These are phyloP conservation scores for Prunus mume DNA, from an alignment of 306 rosid species.

Conservation along the genomic window DNA sequence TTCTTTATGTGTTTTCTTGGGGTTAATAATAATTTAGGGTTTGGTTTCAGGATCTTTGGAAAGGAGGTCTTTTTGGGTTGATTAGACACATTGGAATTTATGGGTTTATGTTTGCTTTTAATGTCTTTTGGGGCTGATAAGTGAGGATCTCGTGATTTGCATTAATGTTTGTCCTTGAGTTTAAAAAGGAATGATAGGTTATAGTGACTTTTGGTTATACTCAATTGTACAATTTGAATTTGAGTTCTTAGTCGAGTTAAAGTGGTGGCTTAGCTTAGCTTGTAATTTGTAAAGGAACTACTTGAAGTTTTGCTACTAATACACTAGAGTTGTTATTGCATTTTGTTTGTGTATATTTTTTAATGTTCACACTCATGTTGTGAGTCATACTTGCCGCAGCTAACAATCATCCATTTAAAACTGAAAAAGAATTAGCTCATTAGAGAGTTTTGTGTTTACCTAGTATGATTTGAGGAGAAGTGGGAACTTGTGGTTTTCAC, in stretches of 20 bases:
- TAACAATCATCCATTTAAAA: background rate
- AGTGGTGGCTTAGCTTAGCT: background rate
- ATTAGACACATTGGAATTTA: background rate
- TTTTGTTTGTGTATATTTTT: background rate
- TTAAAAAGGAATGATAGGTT: background rate
- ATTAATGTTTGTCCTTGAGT: background rate
- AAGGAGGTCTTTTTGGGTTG: background rate
- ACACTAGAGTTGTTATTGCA: background rate
- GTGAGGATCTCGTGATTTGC: background rate
- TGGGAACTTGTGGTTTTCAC: background rate
- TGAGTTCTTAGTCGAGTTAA: background rate
- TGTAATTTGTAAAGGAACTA: background rate
- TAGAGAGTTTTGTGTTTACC: background rate
- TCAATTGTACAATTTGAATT: background rate
- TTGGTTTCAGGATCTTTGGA: background rate
- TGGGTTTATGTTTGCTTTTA: background rate
- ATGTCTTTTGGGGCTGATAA: background rate
- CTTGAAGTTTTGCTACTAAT: background rate
- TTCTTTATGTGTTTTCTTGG: background rate
- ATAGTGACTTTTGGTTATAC: background rate
- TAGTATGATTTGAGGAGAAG: background rate
- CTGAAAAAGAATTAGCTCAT: background rate
- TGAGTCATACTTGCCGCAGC: background rate
- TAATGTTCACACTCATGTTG: background rate
- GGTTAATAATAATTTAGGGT: conserved; percentile 10